phyloP scores from a whole-genome alignment of 2,329 filamentous ascomycete species.

The Dothistroma septosporum region DNA sequence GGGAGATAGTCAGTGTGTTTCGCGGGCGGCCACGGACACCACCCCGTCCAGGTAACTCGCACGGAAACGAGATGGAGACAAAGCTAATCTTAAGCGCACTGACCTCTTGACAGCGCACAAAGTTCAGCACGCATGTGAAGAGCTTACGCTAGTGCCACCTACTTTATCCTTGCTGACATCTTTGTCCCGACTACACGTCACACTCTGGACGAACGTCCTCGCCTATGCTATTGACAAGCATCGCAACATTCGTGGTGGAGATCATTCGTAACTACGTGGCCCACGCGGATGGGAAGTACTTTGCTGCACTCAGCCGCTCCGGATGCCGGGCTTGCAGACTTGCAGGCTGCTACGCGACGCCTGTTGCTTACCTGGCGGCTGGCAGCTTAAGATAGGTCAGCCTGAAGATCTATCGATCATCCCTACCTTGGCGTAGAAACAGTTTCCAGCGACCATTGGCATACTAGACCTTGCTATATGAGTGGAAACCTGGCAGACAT shows the following conservation, averaged over 20 bases:
- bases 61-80: background rate
- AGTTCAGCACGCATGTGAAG: background rate
- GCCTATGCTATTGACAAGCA: background rate
- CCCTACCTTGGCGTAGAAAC: background rate
- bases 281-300: background rate
- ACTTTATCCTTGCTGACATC: background rate
- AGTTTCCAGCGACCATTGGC: background rate
- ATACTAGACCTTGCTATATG: too few species aligned
- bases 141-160: background rate
- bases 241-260: background rate
- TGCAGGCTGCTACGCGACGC: too few species aligned
- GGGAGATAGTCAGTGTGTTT: background rate
- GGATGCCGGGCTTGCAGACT: background rate
- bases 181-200: background rate
- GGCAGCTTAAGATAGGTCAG: background rate
- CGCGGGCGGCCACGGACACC: background rate
- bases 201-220: background rate
- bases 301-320: background rate
- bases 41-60: background rate
- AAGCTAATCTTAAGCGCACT: background rate
- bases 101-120: background rate
- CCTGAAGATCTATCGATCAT: background rate
- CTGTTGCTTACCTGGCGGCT: background rate
- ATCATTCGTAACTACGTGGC: background rate
- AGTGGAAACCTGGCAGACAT: too few species aligned